Conservation (phyloP, 495 filamentous ascomycete genomes). For the Pseudevernia furfuracea region DNA sequence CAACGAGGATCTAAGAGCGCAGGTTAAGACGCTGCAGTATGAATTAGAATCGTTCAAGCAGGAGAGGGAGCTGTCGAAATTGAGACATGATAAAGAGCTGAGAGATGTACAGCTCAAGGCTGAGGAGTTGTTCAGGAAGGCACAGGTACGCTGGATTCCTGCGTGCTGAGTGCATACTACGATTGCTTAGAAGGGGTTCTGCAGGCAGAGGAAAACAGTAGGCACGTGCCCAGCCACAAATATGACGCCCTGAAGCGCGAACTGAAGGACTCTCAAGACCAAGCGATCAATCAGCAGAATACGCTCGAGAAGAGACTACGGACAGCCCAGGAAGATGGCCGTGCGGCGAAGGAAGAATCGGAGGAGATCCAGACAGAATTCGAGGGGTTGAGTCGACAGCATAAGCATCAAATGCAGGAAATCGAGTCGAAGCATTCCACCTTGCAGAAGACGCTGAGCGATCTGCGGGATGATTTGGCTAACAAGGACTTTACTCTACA, state of each 20-base stretch:
- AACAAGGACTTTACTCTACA: slow-evolving; percentile 55
- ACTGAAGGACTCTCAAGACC: slow-evolving; percentile 60
- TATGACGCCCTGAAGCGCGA: slow-evolving; percentile 64
- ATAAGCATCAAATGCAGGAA: slow-evolving; percentile 61
- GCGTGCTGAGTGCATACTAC: not conserved
- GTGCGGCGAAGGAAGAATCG: slow-evolving; percentile 64
- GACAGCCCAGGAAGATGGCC: slow-evolving; percentile 62
- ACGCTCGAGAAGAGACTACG: slow-evolving; percentile 65
- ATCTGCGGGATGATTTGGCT: slow-evolving; percentile 63
- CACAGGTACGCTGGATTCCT: slow-evolving; percentile 45
- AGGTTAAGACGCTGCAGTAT: slow-evolving; percentile 60
- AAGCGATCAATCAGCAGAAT: slow-evolving; percentile 55
- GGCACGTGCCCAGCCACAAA: slow-evolving; percentile 58
- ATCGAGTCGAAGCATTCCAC: slow-evolving; percentile 61
- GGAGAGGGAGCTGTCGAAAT: slow-evolving; percentile 67
- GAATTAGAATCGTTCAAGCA: slow-evolving; percentile 71
- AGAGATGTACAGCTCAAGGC: slow-evolving; percentile 64
- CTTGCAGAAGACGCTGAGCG: slow-evolving; percentile 58
- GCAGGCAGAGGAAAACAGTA: slow-evolving; percentile 59
- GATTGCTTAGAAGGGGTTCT: slow-evolving; percentile 16
- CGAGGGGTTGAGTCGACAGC: slow-evolving; percentile 61
- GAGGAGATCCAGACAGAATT: slow-evolving; percentile 66
- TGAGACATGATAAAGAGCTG: slow-evolving; percentile 77
- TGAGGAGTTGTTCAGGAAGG: slow-evolving; percentile 76
- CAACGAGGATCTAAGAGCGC: slow-evolving; percentile 61